Evolutionary conservation across 2,329 filamentous ascomycete species (phyloP).

Genomic region (Coniochaeta sp.): DNA sequence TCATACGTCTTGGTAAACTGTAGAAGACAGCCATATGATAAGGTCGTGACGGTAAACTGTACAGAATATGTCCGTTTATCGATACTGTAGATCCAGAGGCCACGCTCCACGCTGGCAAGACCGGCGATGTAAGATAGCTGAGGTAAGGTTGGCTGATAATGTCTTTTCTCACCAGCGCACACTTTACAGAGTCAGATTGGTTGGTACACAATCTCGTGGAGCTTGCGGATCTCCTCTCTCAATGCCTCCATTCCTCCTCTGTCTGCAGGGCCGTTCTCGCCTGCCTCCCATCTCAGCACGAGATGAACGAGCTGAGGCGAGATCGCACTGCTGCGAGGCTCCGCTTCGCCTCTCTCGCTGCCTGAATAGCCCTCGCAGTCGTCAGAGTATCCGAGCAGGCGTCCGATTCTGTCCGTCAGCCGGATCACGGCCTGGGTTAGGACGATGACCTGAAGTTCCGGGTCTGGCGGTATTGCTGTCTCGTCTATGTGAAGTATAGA

Average conservation of each 20-base stretch:
- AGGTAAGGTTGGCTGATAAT: not conserved
- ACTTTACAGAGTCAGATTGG: not conserved
- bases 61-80: not conserved
- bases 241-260: not conserved
- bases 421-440: conserved; percentile 1
- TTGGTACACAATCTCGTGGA: conserved; percentile 1
- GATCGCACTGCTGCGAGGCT: not conserved
- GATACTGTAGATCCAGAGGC: too few relatives aligned
- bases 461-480: not conserved
- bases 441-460: conserved; percentile 1
- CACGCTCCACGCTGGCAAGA: not conserved
- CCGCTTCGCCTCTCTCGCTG: not conserved
- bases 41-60: not conserved
- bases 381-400: not conserved
- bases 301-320: not conserved
- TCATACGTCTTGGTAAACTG: too few relatives aligned
- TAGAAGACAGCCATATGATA: too few relatives aligned
- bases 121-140: not conserved
- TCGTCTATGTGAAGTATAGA: conserved; percentile 1
- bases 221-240: conserved; percentile 1
- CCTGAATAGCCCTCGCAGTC: conserved; percentile 1
- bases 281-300: conserved; percentile 1
- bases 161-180: not conserved
- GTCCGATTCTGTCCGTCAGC: conserved; percentile 2
- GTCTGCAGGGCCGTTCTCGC: not conserved